phyloP scores from a whole-genome alignment of 1,284 basidiomycete genomes.

The Bothia castanella region DNA sequence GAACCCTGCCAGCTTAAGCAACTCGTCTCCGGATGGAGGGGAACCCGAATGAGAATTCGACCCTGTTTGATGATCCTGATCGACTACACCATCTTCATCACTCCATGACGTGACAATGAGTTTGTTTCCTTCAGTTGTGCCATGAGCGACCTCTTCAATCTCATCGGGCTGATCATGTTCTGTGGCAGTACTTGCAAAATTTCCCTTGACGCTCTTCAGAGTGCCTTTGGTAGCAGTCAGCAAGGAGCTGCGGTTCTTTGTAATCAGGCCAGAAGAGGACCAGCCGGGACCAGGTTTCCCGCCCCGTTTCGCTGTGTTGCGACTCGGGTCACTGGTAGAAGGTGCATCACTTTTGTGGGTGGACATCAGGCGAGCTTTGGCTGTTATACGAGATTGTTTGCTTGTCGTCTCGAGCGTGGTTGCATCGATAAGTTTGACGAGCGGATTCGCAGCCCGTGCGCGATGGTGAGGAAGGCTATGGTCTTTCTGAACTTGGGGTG shows the following conservation, averaged over 20 bases:
- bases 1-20: constrained; percentile 46
- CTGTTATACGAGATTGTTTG: constrained; percentile 40
- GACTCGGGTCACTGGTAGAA: constrained; percentile 13
- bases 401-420: constrained; percentile 21
- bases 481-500: constrained; percentile 6
- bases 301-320: constrained; percentile 15
- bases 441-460: constrained; percentile 46
- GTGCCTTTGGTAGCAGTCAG: constrained; percentile 47
- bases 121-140: constrained; percentile 4
- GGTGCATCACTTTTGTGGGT: constrained; percentile 6
- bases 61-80: constrained; percentile 7
- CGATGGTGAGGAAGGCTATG: constrained; percentile 41
- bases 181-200: constrained; percentile 14
- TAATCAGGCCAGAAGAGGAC: constrained; percentile 38
- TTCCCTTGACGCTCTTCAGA: constrained; percentile 46
- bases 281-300: constrained; percentile 48
- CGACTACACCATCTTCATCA: constrained; percentile 21
- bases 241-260: constrained; percentile 44
- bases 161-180: constrained; percentile 19
- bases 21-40: constrained; percentile 41
- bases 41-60: neutral
- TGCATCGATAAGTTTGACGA: constrained; percentile 48
- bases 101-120: constrained; percentile 16
- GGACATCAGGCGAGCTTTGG: constrained; percentile 43
- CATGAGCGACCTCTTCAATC: constrained; percentile 20